Conservation (phyloP, 495 filamentous ascomycete genomes). For the Elaphomyces granulatus region DNA sequence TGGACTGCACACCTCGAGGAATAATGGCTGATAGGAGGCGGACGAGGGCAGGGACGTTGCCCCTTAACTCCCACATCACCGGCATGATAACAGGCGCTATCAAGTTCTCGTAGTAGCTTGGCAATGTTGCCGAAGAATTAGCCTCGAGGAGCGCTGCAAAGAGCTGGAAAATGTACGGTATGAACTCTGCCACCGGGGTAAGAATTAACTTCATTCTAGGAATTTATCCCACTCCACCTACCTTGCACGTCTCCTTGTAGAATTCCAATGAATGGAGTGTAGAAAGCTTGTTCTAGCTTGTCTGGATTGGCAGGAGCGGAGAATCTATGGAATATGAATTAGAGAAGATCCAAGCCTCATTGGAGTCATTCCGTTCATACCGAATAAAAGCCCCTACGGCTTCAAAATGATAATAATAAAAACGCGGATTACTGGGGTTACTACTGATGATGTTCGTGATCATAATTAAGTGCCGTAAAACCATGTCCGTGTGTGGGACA, state of each 20-base stretch:
- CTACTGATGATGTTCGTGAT: slow-evolving; percentile 78
- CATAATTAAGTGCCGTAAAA: slow-evolving; percentile 62
- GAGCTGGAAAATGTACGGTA: slow-evolving; percentile 92
- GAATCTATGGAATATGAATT: slow-evolving; percentile 33
- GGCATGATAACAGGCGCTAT: slow-evolving; percentile 62
- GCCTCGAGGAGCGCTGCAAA: slow-evolving; percentile 78
- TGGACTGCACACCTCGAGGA: slow-evolving; percentile 52
- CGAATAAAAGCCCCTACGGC: slow-evolving; percentile 86
- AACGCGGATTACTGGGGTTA: slow-evolving; percentile 94
- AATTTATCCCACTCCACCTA: too few species aligned
- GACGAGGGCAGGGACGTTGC: slow-evolving; percentile 83
- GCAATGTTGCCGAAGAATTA: slow-evolving; percentile 56
- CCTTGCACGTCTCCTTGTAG: slow-evolving; percentile 68
- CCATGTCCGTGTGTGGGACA: slow-evolving; percentile 49
- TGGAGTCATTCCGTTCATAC: slow-evolving; percentile 24
- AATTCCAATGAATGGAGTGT: slow-evolving; percentile 59
- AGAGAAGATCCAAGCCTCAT: background rate
- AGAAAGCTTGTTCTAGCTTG: slow-evolving; percentile 63
- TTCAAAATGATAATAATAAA: slow-evolving; percentile 98
- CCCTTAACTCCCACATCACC: slow-evolving; percentile 70
- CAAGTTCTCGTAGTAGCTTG: slow-evolving; percentile 61
- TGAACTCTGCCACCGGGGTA: slow-evolving; percentile 60
- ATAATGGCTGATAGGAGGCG: slow-evolving; percentile 75
- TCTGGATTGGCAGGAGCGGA: slow-evolving; percentile 51
- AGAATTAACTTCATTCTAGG: background rate